These are phyloP conservation scores for Aspergillus sclerotiicarbonarius DNA, from an alignment of 495 filamentous ascomycete genomes.

Conservation along the genomic window DNA sequence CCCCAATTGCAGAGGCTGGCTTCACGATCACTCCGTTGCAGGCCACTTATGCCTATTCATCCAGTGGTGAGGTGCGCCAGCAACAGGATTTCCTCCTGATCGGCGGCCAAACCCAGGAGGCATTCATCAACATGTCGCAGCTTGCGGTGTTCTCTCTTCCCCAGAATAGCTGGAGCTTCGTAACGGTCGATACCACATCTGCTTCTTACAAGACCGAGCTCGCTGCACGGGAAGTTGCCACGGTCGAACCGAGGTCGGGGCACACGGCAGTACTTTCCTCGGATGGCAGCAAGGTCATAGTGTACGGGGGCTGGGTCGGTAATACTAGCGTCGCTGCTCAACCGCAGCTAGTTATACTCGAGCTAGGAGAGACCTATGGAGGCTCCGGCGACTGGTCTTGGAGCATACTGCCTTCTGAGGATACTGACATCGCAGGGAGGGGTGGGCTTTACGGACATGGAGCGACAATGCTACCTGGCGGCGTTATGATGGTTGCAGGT, in stretches of 20 bases:
- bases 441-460: conserved; percentile 82
- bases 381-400: conserved; percentile 71
- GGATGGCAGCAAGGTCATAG: conserved; percentile 69
- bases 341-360: conserved; percentile 75
- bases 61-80: conserved; percentile 52
- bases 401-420: conserved; percentile 54
- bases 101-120: conserved; percentile 78
- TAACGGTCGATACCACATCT: conserved; percentile 54
- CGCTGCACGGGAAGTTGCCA: conserved; percentile 32
- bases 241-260: conserved; percentile 76
- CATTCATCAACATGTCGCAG: conserved; percentile 92
- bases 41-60: conserved; percentile 58
- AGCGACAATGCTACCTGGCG: conserved; percentile 76
- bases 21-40: conserved; percentile 74
- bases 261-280: conserved; percentile 77
- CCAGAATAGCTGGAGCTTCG: conserved; percentile 80
- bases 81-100: conserved; percentile 77
- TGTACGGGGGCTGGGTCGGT: conserved; percentile 91
- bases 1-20: conserved; percentile 80
- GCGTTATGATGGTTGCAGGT: conserved; percentile 85
- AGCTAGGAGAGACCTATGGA: conserved; percentile 68
- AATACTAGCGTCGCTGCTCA: conserved; percentile 68
- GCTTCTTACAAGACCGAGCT: conserved; percentile 45
- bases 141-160: conserved; percentile 84
- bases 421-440: conserved; percentile 42